Conservation (phyloP, 305 asterid species). For the Solanum chacoense region DNA sequence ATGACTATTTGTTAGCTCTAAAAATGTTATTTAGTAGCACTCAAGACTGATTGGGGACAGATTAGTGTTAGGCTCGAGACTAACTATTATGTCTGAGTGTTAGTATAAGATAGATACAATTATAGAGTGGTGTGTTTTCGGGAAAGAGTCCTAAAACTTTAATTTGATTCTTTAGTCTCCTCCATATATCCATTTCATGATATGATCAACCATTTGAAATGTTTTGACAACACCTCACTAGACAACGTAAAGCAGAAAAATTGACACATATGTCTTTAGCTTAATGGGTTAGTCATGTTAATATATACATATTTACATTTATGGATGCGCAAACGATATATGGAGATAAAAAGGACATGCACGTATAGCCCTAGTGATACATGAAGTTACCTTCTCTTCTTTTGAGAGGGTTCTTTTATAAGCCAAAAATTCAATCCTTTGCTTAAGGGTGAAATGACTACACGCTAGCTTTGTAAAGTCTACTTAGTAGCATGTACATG, state of each 20-base stretch:
- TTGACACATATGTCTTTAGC: neutral
- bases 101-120: neutral
- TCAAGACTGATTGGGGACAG: neutral
- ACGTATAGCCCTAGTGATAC: neutral
- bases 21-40: neutral
- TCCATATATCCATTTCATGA: neutral
- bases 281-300: neutral
- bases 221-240: neutral
- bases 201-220: neutral
- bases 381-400: neutral
- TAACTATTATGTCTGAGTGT: neutral
- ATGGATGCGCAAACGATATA: neutral
- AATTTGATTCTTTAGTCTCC: neutral
- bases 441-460: neutral
- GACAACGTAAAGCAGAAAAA: neutral
- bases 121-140: neutral
- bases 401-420: neutral
- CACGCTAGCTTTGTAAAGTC: neutral
- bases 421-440: neutral
- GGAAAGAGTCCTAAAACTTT: neutral
- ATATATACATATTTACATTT: neutral
- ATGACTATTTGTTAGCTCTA: neutral
- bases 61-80: neutral
- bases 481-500: neutral
- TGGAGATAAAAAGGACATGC: neutral